These are phyloP conservation scores for Microstroma glucosiphilum DNA, from an alignment of 1,284 basidiomycete genomes.

Conservation along the genomic window DNA sequence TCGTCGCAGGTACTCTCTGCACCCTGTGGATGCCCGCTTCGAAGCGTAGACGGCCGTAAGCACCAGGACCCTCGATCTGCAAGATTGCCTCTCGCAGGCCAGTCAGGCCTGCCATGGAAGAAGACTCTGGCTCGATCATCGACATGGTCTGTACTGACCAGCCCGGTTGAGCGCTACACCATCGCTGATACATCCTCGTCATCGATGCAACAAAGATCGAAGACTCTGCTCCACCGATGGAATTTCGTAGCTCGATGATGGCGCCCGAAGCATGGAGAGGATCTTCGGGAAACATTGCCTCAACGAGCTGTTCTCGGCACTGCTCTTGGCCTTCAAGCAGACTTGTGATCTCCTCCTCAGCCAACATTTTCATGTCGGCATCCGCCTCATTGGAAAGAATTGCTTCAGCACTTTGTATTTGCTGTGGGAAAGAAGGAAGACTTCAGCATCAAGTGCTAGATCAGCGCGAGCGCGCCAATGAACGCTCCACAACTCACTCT, in stretches of 20 bases:
- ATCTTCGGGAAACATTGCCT: constrained; percentile 63
- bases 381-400: constrained; percentile 56
- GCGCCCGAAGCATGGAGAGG: constrained; percentile 59
- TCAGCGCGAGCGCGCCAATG: not conserved
- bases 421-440: not conserved
- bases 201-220: constrained; percentile 75
- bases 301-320: constrained; percentile 60
- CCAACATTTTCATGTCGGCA: constrained; percentile 67
- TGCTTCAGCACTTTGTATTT: not conserved
- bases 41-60: constrained; percentile 73
- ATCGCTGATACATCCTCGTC: constrained; percentile 73
- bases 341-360: constrained; percentile 62
- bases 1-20: constrained; percentile 85
- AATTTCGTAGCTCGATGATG: constrained; percentile 82
- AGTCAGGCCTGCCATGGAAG: constrained; percentile 52
- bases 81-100: constrained; percentile 68
- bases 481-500: too few relatives aligned
- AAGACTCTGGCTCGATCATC: constrained; percentile 11
- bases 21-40: constrained; percentile 95
- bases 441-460: not conserved
- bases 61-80: constrained; percentile 69
- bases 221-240: constrained; percentile 85
- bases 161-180: constrained; percentile 21
- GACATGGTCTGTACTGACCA: not conserved
- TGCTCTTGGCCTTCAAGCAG: constrained; percentile 57